phyloP scores from a whole-genome alignment of 768 basidiomycete species.

The Trametes cingulata region DNA sequence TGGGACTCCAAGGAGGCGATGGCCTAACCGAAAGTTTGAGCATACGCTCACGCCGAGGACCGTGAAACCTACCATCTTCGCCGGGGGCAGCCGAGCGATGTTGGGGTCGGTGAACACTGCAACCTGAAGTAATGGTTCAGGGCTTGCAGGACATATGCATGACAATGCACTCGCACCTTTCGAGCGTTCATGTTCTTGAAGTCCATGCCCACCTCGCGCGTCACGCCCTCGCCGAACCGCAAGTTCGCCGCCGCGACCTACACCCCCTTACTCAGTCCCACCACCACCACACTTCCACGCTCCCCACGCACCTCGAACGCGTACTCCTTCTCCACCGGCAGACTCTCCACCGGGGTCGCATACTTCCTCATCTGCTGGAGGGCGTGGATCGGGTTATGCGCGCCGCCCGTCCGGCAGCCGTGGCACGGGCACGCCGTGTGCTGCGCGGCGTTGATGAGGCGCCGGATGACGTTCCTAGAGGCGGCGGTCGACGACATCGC shows the following conservation, averaged over 20 bases:
- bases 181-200: slow-evolving; percentile 90
- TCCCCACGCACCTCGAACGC: slow-evolving; percentile 73
- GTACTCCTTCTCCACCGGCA: slow-evolving; percentile 74
- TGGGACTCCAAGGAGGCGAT: slow-evolving; percentile 80
- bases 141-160: not conserved
- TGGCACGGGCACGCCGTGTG: slow-evolving; percentile 81
- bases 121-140: slow-evolving; percentile 51
- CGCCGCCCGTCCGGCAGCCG: slow-evolving; percentile 51
- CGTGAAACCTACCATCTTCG: slow-evolving; percentile 60
- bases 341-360: slow-evolving; percentile 70
- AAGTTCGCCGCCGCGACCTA: slow-evolving; percentile 87
- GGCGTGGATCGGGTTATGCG: slow-evolving; percentile 44
- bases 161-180: slow-evolving; percentile 51
- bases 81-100: slow-evolving; percentile 76
- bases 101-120: slow-evolving; percentile 93
- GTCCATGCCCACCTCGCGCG: slow-evolving; percentile 90
- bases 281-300: not conserved
- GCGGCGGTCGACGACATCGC: slow-evolving; percentile 35
- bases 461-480: slow-evolving; percentile 63
- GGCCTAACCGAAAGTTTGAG: slow-evolving; percentile 45
- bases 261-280: not conserved
- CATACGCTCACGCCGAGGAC: not conserved
- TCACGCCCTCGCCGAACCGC: slow-evolving; percentile 88
- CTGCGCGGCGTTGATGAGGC: slow-evolving; percentile 76
- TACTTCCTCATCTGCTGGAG: slow-evolving; percentile 67